phyloP scores from a whole-genome alignment of 1,284 basidiomycete genomes.

The Neonothopanus nambi region DNA sequence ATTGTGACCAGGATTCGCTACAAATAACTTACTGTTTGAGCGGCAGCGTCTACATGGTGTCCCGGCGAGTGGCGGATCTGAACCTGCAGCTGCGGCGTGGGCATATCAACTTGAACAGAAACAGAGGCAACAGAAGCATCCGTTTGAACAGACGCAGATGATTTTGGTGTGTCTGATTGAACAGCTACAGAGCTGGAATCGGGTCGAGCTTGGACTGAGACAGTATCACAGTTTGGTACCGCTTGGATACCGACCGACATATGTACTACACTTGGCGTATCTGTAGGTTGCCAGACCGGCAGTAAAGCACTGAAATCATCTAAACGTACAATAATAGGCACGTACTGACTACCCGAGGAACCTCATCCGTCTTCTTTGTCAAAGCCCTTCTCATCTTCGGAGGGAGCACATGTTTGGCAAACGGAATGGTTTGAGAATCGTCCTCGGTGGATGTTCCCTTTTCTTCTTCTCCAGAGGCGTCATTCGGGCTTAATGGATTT shows the following conservation, averaged over 20 bases:
- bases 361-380: constrained; percentile 43
- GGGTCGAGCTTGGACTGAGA: constrained; percentile 17
- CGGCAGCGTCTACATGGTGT: too few relatives aligned
- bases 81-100: not conserved
- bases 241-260: constrained; percentile 21
- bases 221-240: constrained; percentile 1
- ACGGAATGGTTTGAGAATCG: constrained; percentile 7
- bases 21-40: not conserved
- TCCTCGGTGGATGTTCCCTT: constrained; percentile 27
- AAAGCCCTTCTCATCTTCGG: constrained; percentile 62
- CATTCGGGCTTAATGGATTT: constrained; percentile 34
- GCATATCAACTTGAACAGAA: not conserved
- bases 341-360: constrained; percentile 9
- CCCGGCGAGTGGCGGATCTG: not conserved
- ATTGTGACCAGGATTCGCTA: not conserved
- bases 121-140: not conserved
- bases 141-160: constrained; percentile 17
- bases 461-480: constrained; percentile 42
- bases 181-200: constrained; percentile 17
- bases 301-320: not conserved
- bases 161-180: constrained; percentile 24
- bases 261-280: constrained; percentile 16
- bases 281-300: not conserved
- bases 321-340: not conserved
- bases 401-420: constrained; percentile 37